These are phyloP conservation scores for Venturia carpophila DNA, from an alignment of 2,329 filamentous ascomycete genomes.

Conservation along the genomic window DNA sequence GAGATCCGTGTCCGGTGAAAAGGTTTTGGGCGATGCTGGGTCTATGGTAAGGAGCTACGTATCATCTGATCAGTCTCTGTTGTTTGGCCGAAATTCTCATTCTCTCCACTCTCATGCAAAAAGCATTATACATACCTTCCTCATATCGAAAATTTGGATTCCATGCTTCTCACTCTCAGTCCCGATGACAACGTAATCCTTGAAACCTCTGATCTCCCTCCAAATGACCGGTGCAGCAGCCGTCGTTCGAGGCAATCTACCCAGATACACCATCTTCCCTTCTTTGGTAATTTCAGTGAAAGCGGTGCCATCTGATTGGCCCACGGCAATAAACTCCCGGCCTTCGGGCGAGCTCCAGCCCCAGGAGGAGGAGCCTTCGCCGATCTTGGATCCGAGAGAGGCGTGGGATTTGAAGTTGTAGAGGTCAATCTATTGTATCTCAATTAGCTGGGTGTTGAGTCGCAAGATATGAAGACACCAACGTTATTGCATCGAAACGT, in stretches of 20 bases:
- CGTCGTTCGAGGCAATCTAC: constrained; percentile 44
- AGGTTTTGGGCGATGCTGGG: constrained; percentile 36
- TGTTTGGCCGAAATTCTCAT: background rate
- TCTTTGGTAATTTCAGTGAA: constrained; percentile 46
- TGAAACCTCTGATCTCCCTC: constrained; percentile 45
- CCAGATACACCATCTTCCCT: constrained; percentile 47
- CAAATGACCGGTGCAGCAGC: constrained; percentile 40
- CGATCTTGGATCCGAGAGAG: constrained; percentile 42
- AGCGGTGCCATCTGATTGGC: constrained; percentile 47
- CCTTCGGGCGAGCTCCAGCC: constrained; percentile 47
- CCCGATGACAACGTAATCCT: constrained; percentile 38
- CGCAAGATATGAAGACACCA: background rate
- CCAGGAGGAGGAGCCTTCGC: constrained; percentile 43
- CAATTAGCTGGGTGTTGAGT: background rate
- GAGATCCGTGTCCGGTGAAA: constrained; percentile 37
- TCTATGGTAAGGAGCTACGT: constrained; percentile 42
- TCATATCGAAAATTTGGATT: constrained; percentile 57
- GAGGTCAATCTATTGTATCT: constrained; percentile 39
- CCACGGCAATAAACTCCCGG: constrained; percentile 49
- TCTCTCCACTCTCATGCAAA: background rate
- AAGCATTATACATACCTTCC: constrained; percentile 29
- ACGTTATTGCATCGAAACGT: constrained; percentile 35
- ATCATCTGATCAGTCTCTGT: background rate
- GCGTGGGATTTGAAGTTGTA: constrained; percentile 50
- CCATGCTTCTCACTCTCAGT: constrained; percentile 44